Base-by-base conservation (phyloP, 805 yeast species). In the Yamadazyma sp. region DNA sequence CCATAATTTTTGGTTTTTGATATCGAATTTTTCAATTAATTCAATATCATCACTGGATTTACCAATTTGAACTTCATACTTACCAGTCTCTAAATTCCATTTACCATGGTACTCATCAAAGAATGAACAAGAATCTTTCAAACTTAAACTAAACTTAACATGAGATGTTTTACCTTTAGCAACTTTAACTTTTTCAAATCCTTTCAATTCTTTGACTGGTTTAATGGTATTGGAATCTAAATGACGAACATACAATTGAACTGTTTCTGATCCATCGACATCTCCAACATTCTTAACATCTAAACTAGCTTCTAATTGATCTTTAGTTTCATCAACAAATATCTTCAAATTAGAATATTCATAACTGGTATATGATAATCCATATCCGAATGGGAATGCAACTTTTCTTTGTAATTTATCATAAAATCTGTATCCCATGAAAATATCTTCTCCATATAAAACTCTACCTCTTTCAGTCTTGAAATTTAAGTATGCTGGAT, bases 191-290 rank as follows among this genome's bases (percentile, higher is more conserved):
- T 79, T 78, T 16, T 58, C 68, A 50, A 75, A 79, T 13, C 72
- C 83, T 53, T 75, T 78, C 53, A 80, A 63, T 49, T 80, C 84
- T 56, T 78, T 79, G 21, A 64, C 52, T n/a, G 84, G 81, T 45
- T 82, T 67, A 33, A 65, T 65, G 25, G 65, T 51, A 5, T 53
- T 34, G 14, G 76, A 68, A 9, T 57, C 48, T 31, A 45, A 47
- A 26, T 62, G 60, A 23, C 60, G 47, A 35, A 78, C 49, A 49
- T 78, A 80, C 19, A 76, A 56, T 55, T 80, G 85, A 9, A 71
- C 76, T 35, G 68, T 72, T 50, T 78, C 83, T 11, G 67, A 56
- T 40, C 84, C 85, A 20, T 59, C 71, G 11, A 52, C 39, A 1
- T 45, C 29, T 22, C 82, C 82, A 16, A 68, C 60, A 53, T 78